Evolutionary conservation across 2,329 filamentous ascomycete species (phyloP).

Genomic region (Akanthomyces dipterigenus): DNA sequence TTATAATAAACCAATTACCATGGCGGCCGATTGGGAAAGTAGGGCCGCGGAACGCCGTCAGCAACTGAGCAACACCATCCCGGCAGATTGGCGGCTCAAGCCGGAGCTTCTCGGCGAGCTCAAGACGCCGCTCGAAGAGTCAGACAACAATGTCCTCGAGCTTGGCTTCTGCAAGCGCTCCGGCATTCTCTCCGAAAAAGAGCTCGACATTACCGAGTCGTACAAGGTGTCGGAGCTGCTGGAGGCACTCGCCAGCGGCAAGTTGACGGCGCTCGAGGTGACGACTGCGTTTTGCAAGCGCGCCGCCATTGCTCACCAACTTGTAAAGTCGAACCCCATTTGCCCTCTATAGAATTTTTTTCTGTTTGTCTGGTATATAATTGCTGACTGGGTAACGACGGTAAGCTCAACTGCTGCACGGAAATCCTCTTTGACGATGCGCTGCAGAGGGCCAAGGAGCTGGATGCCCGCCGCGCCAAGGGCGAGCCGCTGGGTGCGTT

Average conservation of each 20-base stretch:
- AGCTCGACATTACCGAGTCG: constrained; percentile 38
- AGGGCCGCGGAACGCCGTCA: constrained; percentile 7
- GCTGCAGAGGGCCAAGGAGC: constrained; percentile 12
- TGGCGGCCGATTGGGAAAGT: constrained; percentile 2
- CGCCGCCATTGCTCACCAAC: constrained; percentile 22
- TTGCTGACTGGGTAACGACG: background rate
- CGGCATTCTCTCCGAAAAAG: constrained; percentile 33
- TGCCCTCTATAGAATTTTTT: background rate
- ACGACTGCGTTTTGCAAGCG: constrained; percentile 25
- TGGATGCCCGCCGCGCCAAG: constrained; percentile 14
- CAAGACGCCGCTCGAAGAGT: constrained; percentile 6
- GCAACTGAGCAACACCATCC: constrained; percentile 8
- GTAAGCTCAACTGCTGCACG: constrained; percentile 28
- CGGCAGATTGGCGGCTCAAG: constrained; percentile 13
- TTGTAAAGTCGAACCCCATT: constrained; percentile 17
- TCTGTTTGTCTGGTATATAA: background rate
- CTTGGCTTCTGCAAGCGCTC: constrained; percentile 15
- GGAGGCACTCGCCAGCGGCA: constrained; percentile 25
- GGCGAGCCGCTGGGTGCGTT: constrained; percentile 15
- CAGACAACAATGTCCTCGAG: constrained; percentile 14
- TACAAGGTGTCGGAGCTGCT: constrained; percentile 32
- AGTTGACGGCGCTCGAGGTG: constrained; percentile 29
- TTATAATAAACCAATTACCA: background rate
- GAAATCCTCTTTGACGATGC: constrained; percentile 39
- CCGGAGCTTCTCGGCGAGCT: constrained; percentile 3